Percentiles rank a stretch among this genome's conserved stretches.
Conservation (phyloP, 139 green algal species). For the Parachlorella kessleri region DNA sequence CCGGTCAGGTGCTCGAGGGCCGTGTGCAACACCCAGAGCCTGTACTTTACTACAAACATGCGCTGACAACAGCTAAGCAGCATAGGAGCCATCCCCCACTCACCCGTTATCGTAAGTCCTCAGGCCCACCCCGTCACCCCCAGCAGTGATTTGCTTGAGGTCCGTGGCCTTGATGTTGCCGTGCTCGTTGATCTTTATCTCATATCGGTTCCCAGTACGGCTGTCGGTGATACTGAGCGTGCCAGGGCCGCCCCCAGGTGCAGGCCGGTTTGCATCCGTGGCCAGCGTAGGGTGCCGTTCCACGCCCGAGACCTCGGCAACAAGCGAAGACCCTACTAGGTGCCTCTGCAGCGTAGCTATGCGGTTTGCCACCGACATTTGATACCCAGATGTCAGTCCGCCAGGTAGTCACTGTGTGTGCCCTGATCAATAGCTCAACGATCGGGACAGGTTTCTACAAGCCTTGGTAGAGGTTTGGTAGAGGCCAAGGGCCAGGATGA, state of each 20-base stretch:
- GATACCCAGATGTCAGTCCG: neutral
- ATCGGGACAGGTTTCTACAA: too few relatives aligned
- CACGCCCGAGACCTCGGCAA: neutral
- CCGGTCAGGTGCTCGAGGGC: too few relatives aligned
- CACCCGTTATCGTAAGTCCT: conserved; percentile 87
- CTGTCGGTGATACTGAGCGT: conserved; percentile 85
- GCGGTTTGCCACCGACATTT: conserved; percentile 16
- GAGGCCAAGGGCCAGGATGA: too few relatives aligned
- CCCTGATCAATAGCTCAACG: too few relatives aligned
- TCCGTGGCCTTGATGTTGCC: conserved; percentile 85
- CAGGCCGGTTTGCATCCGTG: neutral
- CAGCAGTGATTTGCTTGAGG: conserved; percentile 92
- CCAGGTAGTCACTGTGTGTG: too few relatives aligned
- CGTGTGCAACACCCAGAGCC: too few relatives aligned
- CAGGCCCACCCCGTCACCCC: conserved; percentile 86
- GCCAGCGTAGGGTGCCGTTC: neutral
- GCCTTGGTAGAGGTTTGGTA: too few relatives aligned
- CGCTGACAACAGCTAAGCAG: too few relatives aligned
- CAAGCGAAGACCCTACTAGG: neutral
- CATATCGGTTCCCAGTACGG: conserved; percentile 90
- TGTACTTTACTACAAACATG: too few relatives aligned
- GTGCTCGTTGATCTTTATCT: conserved; percentile 83
- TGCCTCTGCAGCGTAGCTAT: conserved; percentile 34
- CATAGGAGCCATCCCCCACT: too few relatives aligned
- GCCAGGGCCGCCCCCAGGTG: conserved; percentile 66